phyloP scores from a whole-genome alignment of 106 monocot genomes.

The Iris macrosiphon region DNA sequence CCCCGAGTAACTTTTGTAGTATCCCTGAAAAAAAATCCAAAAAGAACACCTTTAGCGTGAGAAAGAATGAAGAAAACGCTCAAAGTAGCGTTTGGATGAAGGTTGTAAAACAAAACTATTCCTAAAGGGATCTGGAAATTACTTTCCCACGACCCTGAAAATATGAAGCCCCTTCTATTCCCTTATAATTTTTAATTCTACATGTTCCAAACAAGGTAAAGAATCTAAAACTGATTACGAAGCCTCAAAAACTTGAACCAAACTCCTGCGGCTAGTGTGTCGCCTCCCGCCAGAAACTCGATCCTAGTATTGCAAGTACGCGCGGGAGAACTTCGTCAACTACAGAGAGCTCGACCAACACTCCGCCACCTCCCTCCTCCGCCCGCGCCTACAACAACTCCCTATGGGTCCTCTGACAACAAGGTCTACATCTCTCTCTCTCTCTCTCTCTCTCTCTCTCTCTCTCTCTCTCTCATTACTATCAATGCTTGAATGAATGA shows the following conservation, averaged over 20 bases:
- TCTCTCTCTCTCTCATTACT: background rate
- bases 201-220: no score
- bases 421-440: conserved; percentile 30
- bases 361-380: conserved; percentile 27
- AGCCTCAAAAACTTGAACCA: no score
- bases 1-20: no score
- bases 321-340: conserved; percentile 90
- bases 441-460: background rate
- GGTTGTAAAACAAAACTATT: no score
- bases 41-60: no score
- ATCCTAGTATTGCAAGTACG: conserved; percentile 78
- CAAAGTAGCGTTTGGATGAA: conserved; percentile 57
- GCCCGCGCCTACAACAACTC: conserved; percentile 62
- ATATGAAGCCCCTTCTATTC: no score
- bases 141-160: no score
- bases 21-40: no score
- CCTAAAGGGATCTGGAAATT: no score
- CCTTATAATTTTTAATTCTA: no score
- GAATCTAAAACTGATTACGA: no score
- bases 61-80: conserved; percentile 34
- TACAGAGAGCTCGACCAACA: conserved; percentile 55
- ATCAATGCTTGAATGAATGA: no score
- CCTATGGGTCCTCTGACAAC: conserved; percentile 80
- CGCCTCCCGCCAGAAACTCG: conserved; percentile 63
- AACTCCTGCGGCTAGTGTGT: conserved; percentile 72